Evolutionary conservation across 73 alveolate genomes (phyloP).

Genomic region (Breviolum minutum): DNA sequence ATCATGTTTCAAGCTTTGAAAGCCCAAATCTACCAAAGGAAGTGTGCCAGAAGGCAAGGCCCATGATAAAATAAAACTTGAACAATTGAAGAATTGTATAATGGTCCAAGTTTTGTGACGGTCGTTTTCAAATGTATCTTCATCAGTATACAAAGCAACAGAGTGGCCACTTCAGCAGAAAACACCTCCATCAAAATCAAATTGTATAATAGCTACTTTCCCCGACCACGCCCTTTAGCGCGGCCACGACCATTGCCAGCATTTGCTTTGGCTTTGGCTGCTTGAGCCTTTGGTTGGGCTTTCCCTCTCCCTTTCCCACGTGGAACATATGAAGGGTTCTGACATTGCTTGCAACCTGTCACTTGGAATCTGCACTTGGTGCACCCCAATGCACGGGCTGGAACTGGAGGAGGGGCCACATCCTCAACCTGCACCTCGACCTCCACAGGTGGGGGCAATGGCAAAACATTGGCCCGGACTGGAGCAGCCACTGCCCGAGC

Average conservation of each 20-base stretch:
- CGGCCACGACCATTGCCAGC: slow-evolving; percentile 21
- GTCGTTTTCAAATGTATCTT: not conserved
- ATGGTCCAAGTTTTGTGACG: not conserved
- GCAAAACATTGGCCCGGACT: not conserved
- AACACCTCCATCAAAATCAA: not conserved
- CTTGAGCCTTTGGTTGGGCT: not conserved
- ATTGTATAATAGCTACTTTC: not conserved
- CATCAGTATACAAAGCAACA: no score
- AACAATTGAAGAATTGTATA: no score
- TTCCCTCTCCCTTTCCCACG: slow-evolving; percentile 1
- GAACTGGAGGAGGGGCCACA: not conserved
- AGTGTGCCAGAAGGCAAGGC: no score
- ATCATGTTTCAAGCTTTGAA: no score
- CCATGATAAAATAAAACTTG: no score
- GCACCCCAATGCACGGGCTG: slow-evolving; percentile 2
- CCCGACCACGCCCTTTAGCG: not conserved
- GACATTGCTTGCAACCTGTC: not conserved
- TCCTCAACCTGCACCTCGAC: not conserved
- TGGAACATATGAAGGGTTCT: not conserved
- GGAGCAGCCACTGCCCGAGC: not conserved
- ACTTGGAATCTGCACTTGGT: not conserved
- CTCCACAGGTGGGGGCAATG: not conserved
- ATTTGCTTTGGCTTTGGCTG: not conserved
- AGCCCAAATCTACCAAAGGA: no score
- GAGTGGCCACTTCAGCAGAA: not conserved